Base-by-base conservation (phyloP, 345 rosid genomes). In the Turritis glabra region DNA sequence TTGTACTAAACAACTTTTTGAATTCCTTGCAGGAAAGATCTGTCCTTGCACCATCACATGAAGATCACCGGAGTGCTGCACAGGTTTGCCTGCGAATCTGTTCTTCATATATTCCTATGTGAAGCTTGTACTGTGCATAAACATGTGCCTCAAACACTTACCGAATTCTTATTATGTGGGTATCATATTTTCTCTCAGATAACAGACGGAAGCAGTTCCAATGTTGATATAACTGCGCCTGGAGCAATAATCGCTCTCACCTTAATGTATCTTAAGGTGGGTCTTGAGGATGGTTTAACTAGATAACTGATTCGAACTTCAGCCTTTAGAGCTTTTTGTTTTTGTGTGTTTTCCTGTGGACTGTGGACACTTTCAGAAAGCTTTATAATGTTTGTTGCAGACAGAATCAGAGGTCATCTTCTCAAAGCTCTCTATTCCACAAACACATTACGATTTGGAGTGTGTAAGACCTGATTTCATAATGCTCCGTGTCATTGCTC, bases 401-500 rank as follows among this genome's bases (percentile, higher is more conserved):
- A 90, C 93, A 26, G 99, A 92, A 76, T 88, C 97, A 62, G 91
- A 87, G 80, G 80, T 80, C 65, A 85, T 90, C 65, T 80, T 82
- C 35, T 86, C 97, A 52, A 85, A 87, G 88, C 86, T 95, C 81
- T 85, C 87, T 59, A 89, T 90, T 76, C 99, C 99, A 68, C 83
- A 83, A 80, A 92, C 97, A 19, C 85, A 62, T 70, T 95, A 86
- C 76, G 97, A 89, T 68, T 79, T 95, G 82, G 88, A 87, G 67
- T 92, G 91, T 32, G 87, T 95, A 81, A 89, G 99, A 84, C 97
- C 99, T 55, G 97, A 95, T 82, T 95, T 92, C 82, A 88, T 95
- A 77, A 85, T 94, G 95, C 99, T 94, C 80, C 97, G 97, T 72
- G 92, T 95, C 75, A 85, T 95, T 87, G 97, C 99, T 79, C 86